Evolutionary conservation across 495 filamentous ascomycete species (phyloP), one percentile per base, ranked within the genome.

Genomic region (Glonium stellatum): DNA sequence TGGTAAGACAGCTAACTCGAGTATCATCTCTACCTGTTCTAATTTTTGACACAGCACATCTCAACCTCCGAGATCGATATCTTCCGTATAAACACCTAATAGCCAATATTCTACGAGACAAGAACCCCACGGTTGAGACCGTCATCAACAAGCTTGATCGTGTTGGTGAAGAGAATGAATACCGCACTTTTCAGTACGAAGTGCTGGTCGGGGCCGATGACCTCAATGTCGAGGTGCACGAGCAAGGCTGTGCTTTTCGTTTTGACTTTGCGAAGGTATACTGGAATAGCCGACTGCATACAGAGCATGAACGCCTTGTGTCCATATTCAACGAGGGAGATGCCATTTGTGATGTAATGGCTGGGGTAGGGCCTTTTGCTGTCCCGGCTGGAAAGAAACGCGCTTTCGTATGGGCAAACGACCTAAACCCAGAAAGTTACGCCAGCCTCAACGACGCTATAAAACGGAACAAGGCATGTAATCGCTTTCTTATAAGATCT

Each of bases 291-390:
- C 82, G 92, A 58, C 79, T 99, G 11, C 84, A 92, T 59, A 87
- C 84, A 11, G 93, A 99, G 71, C 93, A 99, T 70, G 81, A 83
- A 48, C 80, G 93, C 1, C 75, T 99, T 10, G 82, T 95, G 58
- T 75, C 82, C 48, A 76, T 87, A 55, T 98, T 97, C 76, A 74
- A 81, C 42, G 80, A 83, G 0, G 90, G 93, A 22, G 89, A 97
- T 63, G 90, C 91, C 23, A 88, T 97, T 8, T 90, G 87, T 76
- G 93, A 99, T 71, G 88, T 97, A 60, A 99, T 99, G 93, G 92
- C 92, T 9, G 93, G 93, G 35, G 88, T 99, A 46, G 93, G 93
- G 1, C 93, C 93, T 0, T 99, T 99, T 71, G 92, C 92, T 31
- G 77, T 97, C 1, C 93, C 93, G 0, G 92, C 93, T 0, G 93